Base-by-base conservation (phyloP, 306 rosid genomes). In the Hippophae gyantsensis region DNA sequence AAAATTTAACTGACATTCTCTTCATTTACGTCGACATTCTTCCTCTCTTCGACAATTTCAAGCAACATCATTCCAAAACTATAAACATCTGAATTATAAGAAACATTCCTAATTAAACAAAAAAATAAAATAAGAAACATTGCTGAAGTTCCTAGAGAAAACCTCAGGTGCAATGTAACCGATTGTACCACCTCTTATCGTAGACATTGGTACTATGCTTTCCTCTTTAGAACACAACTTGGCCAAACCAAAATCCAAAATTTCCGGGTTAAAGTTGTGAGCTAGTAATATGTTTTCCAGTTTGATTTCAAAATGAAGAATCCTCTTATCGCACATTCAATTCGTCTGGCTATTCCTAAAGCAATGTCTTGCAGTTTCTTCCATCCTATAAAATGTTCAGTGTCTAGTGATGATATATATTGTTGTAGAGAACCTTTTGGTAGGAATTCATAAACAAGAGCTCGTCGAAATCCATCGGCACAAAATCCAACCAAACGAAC, bases 231-330 rank as follows among this genome's bases (percentile, higher is more conserved):
- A 13, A 12, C 60, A 56, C 46, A 32, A 41, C 46, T 56, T 56
- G 5, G 60, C 8, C 60, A 56, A 40, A 32, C 60, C 60, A 41
- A 56, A 56, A 56, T 62, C 58, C 38, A 57, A 32, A 62, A 62
- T 62, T 42, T 62, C 50, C 6, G 67, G 67, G 23, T n/a, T 49
- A 7, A 62, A 62, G 32, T 62, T 42, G n/a, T 51, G 27, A 9
- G 51, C 67, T 18, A 62, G 23, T 48, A 62, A 14, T 40, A 62
- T 13, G 10, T 60, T 55, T 1, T 55, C 43, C 5, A 43, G 59
- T 10, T 49, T 49, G 3, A 49, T 49, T 6, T 49, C 53, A 38
- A 56, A 56, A 27, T 56, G 48, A 5, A 56, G 64, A 41, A 60
- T 60, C 10, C 50, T 14, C 48, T 46, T 18, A 18, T 61, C 54